phyloP scores from a whole-genome alignment of 2,329 filamentous ascomycete species.

The Botryotinia narcissicola region DNA sequence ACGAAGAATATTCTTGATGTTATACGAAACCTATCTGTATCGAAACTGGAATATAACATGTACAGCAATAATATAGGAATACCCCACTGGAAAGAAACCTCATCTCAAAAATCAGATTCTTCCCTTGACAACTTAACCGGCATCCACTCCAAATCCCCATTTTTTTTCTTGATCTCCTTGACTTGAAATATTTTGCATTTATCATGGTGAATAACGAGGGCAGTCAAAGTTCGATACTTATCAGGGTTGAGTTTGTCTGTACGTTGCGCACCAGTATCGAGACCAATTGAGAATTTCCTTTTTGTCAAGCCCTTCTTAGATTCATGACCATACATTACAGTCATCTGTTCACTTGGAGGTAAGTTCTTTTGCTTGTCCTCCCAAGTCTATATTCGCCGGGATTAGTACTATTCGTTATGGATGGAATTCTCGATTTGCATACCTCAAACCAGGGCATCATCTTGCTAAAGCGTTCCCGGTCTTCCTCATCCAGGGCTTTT shows the following conservation, averaged over 20 bases:
- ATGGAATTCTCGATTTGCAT: background rate
- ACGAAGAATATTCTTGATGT: background rate
- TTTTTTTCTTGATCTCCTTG: background rate
- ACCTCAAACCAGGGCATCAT: conserved; percentile 2
- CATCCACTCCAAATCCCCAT: background rate
- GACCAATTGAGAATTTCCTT: background rate
- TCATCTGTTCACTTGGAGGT: background rate
- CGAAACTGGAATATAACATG: background rate
- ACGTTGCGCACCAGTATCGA: conserved; percentile 1
- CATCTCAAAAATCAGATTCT: background rate
- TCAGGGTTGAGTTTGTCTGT: background rate
- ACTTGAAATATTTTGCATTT: background rate
- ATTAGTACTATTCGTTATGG: background rate
- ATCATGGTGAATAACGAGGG: background rate
- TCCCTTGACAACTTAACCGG: background rate
- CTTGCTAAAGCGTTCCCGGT: background rate
- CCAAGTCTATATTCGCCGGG: background rate
- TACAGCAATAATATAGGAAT: no score
- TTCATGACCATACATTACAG: background rate
- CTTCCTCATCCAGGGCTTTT: background rate
- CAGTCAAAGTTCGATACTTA: background rate
- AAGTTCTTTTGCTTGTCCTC: background rate
- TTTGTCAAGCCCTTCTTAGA: background rate
- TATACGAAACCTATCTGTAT: background rate
- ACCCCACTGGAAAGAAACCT: background rate